Percentiles rank a stretch among this genome's conserved stretches.
These are phyloP conservation scores for Aspergillus floridensis DNA, from an alignment of 2,329 filamentous ascomycete species.

Conservation along the genomic window DNA sequence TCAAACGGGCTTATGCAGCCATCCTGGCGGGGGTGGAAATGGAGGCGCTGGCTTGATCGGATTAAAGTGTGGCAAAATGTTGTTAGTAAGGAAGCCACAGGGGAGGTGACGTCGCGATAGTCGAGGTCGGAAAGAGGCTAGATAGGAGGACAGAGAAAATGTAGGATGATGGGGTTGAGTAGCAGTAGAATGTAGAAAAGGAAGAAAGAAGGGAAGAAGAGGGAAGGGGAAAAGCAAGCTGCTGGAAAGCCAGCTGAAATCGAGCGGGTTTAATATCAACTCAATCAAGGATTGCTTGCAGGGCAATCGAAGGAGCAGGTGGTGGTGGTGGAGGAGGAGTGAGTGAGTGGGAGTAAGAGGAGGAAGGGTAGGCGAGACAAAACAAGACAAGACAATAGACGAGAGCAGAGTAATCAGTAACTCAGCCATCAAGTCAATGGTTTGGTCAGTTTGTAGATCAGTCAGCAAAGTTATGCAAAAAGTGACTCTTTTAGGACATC, in stretches of 20 bases:
- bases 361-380: neutral
- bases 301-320: neutral
- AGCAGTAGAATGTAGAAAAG: neutral
- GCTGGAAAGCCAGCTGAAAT: conserved; percentile 1
- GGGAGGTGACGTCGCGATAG: neutral
- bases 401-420: neutral
- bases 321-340: neutral
- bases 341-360: neutral
- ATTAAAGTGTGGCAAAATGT: conserved; percentile 9
- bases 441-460: neutral
- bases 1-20: conserved; percentile 3
- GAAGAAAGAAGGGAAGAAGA: neutral
- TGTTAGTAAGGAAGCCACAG: neutral
- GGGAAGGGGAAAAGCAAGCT: neutral
- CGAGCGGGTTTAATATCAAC: conserved; percentile 3
- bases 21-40: neutral
- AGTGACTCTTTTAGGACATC: neutral
- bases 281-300: conserved; percentile 5
- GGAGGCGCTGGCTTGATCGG: neutral
- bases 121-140: neutral
- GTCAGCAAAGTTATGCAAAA: neutral
- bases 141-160: neutral
- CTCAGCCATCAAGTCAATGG: neutral
- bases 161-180: neutral
- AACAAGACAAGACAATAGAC: neutral